Evolutionary conservation across 257 asterid genomes (phyloP).

Genomic region (Primulina huaijiensis): DNA sequence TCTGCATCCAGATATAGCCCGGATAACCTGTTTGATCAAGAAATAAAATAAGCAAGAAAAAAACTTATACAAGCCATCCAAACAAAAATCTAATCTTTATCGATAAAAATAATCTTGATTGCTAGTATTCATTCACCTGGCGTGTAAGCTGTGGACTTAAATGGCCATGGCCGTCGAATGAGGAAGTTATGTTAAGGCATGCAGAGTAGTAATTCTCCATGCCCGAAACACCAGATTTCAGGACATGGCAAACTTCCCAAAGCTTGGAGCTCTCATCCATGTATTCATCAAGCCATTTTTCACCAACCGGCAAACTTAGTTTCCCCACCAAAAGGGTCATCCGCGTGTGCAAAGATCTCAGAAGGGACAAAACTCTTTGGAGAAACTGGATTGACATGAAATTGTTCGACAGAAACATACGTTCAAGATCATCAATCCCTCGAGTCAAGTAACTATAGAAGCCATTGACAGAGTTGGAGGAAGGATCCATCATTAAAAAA

Average conservation of each 20-base stretch:
- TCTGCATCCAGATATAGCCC: conserved; percentile 71
- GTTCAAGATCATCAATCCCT: conserved; percentile 80
- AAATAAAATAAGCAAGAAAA: conserved; percentile 2
- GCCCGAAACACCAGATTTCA: conserved; percentile 68
- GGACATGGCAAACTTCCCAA: conserved; percentile 85
- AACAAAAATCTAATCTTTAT: conserved; percentile 16
- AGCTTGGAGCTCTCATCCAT: conserved; percentile 95
- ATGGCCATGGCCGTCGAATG: conserved; percentile 55
- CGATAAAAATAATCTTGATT: neutral
- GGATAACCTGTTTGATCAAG: conserved; percentile 46
- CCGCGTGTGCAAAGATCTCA: conserved; percentile 79
- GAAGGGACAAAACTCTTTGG: conserved; percentile 60
- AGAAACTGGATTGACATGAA: conserved; percentile 90
- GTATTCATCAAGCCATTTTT: conserved; percentile 92
- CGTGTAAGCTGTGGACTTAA: conserved; percentile 70
- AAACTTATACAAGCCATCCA: neutral
- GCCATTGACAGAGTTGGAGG: conserved; percentile 81
- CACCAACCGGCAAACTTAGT: conserved; percentile 84
- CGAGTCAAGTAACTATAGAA: conserved; percentile 71
- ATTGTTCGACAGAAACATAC: conserved; percentile 55
- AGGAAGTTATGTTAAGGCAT: conserved; percentile 55
- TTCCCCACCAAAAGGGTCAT: conserved; percentile 69
- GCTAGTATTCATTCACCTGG: conserved; percentile 43
- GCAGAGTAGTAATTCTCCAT: conserved; percentile 75
- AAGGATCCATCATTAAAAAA: conserved; percentile 61